These are phyloP conservation scores for Vitis vinifera DNA, from an alignment of 164 flowering plant species.

Conservation along the genomic window ASM3070453v1 NC_081811.1:31192501-31193000, in stretches of 20 bases:
- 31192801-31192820: conserved; percentile 92
- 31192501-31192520: too few species aligned
- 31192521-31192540: too few species aligned
- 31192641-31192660: background rate
- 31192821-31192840: conserved; percentile 89
- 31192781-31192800: conserved; percentile 78
- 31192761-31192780: conserved; percentile 54
- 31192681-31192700: conserved; percentile 85
- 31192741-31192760: conserved; percentile 77
- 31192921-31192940: conserved; percentile 83
- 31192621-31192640: conserved; percentile 21
- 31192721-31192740: conserved; percentile 75
- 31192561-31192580: conserved; percentile 57
- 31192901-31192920: conserved; percentile 65
- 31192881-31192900: conserved; percentile 46
- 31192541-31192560: too few species aligned
- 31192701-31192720: conserved; percentile 78
- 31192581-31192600: conserved; percentile 77
- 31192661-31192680: conserved; percentile 71
- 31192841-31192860: conserved; percentile 79
- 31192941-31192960: conserved; percentile 56
- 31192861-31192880: conserved; percentile 55
- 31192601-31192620: conserved; percentile 77
- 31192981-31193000: too few species aligned
- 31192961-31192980: too few species aligned